Evolutionary conservation across 2,329 filamentous ascomycete genomes (phyloP), one percentile per base, ranked within the genome.

Genomic region (Penicillium sp.): DNA sequence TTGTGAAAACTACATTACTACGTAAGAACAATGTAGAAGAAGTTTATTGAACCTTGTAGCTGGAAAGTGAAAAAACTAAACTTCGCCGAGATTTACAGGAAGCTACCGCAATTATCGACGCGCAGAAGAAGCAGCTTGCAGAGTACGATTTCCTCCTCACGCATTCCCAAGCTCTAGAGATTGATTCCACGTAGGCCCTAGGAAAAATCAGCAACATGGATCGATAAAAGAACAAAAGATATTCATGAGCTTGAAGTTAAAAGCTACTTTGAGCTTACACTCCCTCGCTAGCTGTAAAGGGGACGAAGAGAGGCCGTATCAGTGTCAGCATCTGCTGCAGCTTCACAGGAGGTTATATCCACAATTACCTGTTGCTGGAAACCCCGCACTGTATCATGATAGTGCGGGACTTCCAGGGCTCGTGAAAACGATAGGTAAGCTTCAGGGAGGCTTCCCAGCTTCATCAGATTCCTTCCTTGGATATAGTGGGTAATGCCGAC

Each of bases 401-500:
- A 63, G 12, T 46, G 52, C n/a, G 54, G 56, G 2, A 50, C 50
- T 13, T 45, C 24, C 10, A 60, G 42, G 1, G 53, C 50, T 29
- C 46, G 40, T 8, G 56, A 48, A 37, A 61, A 49, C 1, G 50
- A 49, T 44, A 43, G 48, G 24, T 58, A 61, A 20, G 60, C 60
- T 10, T 51, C 49, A 3, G 49, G 31, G 44, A 54, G 57, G 3
- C 51, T 15, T 15, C 46, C 45, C 18, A 48, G 24, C 25, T 50
- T 46, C 42, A 61, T 49, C 8, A 59, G 48, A 31, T 57, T 55
- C 39, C 52, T 50, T 8, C 55, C 59, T 29, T 46, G 51, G 5
- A 63, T 46, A 27, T 56, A 63, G n/a, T 53, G 32, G 6, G 59
- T 51, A 41, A 61, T 58, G 10, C 46, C 55, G 18, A 37, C 12